phyloP scores from a whole-genome alignment of 2,329 filamentous ascomycete genomes.

The Fusarium buharicum region DNA sequence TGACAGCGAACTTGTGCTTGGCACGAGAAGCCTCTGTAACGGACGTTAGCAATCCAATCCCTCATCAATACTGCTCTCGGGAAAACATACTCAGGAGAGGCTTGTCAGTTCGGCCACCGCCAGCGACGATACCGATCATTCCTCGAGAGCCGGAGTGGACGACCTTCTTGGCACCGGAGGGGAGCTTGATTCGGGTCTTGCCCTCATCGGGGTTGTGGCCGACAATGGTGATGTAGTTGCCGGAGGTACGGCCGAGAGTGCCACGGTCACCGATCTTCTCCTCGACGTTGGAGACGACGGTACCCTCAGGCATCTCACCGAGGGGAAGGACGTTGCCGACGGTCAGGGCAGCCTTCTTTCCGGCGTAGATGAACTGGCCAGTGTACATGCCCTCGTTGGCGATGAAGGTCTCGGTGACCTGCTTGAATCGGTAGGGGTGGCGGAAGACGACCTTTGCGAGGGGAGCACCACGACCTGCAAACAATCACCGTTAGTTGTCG shows the following conservation, averaged over 20 bases:
- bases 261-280: constrained; percentile 98
- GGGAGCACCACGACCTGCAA: constrained; percentile 82
- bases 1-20: constrained; percentile 99
- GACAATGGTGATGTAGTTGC: constrained; percentile 98
- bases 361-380: constrained; percentile 99
- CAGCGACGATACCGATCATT: constrained; percentile 99
- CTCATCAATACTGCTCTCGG: neutral
- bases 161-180: constrained; percentile 99
- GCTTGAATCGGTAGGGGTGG: constrained; percentile 98
- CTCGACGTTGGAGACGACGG: constrained; percentile 98
- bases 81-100: constrained; percentile 83
- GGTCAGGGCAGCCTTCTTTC: constrained; percentile 97
- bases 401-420: constrained; percentile 98
- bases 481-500: constrained; percentile 43
- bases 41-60: constrained; percentile 53
- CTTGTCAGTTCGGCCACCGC: constrained; percentile 99
- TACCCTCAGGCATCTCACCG: constrained; percentile 96
- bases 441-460: constrained; percentile 97
- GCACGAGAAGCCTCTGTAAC: constrained; percentile 92
- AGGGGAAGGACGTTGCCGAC: constrained; percentile 98
- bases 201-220: constrained; percentile 99
- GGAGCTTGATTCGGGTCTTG: constrained; percentile 99
- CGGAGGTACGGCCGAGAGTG: constrained; percentile 93
- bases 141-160: constrained; percentile 90
- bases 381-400: constrained; percentile 99